Base-by-base conservation (phyloP, 2,329 filamentous ascomycete genomes). In the Claviceps humidiphila region DNA sequence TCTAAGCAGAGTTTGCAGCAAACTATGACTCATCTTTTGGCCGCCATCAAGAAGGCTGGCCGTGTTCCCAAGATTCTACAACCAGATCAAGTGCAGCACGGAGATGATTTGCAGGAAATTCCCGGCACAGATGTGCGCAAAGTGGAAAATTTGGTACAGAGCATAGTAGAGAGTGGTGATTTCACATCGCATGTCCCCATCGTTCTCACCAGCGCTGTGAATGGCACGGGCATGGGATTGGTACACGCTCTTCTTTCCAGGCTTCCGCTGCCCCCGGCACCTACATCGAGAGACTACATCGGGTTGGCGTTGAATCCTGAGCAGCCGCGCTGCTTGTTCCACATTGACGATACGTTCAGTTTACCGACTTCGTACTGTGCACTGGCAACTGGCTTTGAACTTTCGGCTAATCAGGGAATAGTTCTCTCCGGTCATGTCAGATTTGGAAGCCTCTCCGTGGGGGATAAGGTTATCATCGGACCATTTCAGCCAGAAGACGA, bases 291-390 rank as follows among this genome's bases (percentile, higher is more conserved):
- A 49, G 78, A 82, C 58, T 78, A 74, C 55, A 68, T 76, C n/a
- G 76, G 76, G 1, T 70, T 71, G 43, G 71, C 71, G 1, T 62
- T 81, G 51, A 81, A 81, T 53, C 79, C 80, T 0, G 74, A 81
- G 54, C 75, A 79, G 52, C 78, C 81, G 1, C 71, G 72, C 4
- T 78, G 78, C 38, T 70, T 96, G 2, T 97, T 97, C 61, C 87
- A 96, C 62, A 79, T 97, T 24, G 91, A 97, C 63, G 91, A 96
- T 59, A 82, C 89, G 1, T 97, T 95, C 65, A 86, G 79, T 53
- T 77, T 90, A 14, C 79, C 84, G 1, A 77, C 78, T 1, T 80
- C 81, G 1, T 82, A 81, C 56, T 55, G 56, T 59, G 55, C 49
- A 11, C 50, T 63, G 40, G 51, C 57, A 22, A 57, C 56, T 6